Conservation (phyloP, 169 alveolate genomes). For the Cyclospora cayetanensis region DNA sequence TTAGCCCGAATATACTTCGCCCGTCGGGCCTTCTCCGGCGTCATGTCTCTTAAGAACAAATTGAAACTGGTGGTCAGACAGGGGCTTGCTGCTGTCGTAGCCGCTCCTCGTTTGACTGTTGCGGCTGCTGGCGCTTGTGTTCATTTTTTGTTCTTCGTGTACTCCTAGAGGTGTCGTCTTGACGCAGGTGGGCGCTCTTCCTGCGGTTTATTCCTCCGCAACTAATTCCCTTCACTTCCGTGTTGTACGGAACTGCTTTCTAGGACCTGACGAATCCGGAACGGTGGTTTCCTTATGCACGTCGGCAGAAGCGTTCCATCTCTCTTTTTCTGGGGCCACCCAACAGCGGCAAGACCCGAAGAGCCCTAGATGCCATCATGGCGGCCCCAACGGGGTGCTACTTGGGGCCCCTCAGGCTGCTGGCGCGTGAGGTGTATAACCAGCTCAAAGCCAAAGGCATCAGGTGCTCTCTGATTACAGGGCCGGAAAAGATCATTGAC, state of each 20-base stretch:
- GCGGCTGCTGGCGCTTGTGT: neutral
- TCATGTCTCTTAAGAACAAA: neutral
- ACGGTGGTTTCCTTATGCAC: conserved; percentile 46
- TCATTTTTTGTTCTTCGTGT: neutral
- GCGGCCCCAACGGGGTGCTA: conserved; percentile 89
- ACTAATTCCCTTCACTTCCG: neutral
- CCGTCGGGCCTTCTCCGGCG: neutral
- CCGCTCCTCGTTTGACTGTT: neutral
- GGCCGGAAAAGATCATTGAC: conserved; percentile 84
- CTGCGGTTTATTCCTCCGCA: neutral
- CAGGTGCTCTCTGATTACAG: conserved; percentile 87
- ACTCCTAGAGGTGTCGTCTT: neutral
- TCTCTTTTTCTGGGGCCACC: conserved; percentile 93
- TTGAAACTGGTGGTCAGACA: conserved; percentile 36
- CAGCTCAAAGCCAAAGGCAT: conserved; percentile 80
- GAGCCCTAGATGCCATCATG: conserved; percentile 84
- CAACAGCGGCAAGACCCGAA: conserved; percentile 93
- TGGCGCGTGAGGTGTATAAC: conserved; percentile 92
- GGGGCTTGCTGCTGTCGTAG: neutral
- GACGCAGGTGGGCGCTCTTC: neutral
- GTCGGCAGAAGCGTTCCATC: conserved; percentile 80
- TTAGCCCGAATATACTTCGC: conserved; percentile 17
- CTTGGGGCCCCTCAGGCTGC: conserved; percentile 92
- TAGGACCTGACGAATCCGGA: conserved; percentile 62
- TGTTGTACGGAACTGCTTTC: neutral